Base-by-base conservation (phyloP, 2,329 filamentous ascomycete species). In the Erysiphe pulchra region DNA sequence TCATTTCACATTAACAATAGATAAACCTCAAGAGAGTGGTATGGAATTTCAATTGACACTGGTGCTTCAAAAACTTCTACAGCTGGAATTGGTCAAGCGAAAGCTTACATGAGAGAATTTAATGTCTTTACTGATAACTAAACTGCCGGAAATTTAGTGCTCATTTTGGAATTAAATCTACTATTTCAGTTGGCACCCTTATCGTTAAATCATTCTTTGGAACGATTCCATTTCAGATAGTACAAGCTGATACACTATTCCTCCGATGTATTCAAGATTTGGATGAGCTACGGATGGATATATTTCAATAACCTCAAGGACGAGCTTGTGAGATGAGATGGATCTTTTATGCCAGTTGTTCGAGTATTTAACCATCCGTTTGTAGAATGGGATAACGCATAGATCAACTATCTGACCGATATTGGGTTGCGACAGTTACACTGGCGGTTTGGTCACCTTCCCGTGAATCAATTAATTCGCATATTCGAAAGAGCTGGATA, bases 61-160 rank as follows among this genome's bases (percentile, higher is more conserved):
- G 10, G 37, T 39, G 37, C 37, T 18, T 17, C 37, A 2, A 18
- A 10, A 39, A 39, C 9, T 39, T 39, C 37, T 18, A 39, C 16
- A 1, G 37, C n/a, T 39, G 37, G 10, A 9, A 18, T 18, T 18
- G 16, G 18, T 12, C 8, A 63, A 46, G 40, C 6, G 13, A n/a
- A 30, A 30, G 40, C 40, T 31, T 42, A 42, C 4, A 42, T 42
- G 24, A n/a, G 12, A 9, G 40, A 42, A 28, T 42, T 42, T 30
- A 31, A 31, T 9, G 9, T 8, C 5, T n/a, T 13, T 17, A 28
- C 30, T 17, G 40, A 42, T 42, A n/a, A 11, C 24, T 28, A 18
- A 42, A 13, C 10, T 6, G 40, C 24, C 9, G 40, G 24, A 24
- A 28, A 31, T 31, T 42, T 31, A 20, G 8, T 12, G 39, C 39